Conservation (phyloP, 208 protist species). For the Strigomonas culicis region DNA sequence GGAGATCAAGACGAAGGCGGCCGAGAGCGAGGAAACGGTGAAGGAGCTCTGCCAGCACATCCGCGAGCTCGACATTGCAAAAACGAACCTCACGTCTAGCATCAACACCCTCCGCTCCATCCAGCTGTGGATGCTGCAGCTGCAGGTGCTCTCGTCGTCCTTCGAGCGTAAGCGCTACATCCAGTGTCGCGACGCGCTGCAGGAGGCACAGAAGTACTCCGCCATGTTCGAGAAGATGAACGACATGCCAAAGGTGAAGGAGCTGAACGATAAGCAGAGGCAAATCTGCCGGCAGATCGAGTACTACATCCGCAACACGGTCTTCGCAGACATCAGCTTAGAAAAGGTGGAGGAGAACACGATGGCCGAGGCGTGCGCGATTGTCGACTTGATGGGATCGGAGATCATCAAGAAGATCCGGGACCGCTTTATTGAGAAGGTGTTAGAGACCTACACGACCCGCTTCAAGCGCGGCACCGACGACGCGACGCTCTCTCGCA, state of each 20-base stretch:
- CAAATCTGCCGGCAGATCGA: conserved; percentile 74
- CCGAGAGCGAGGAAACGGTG: conserved; percentile 92
- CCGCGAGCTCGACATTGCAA: conserved; percentile 92
- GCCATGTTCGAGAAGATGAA: conserved; percentile 74
- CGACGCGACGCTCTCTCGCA: conserved; percentile 82
- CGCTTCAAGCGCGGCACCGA: conserved; percentile 87
- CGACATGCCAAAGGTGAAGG: conserved; percentile 85
- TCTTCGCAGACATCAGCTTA: conserved; percentile 72
- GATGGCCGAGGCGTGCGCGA: conserved; percentile 82
- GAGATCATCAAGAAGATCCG: conserved; percentile 74
- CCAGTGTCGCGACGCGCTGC: conserved; percentile 78
- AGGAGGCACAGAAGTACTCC: conserved; percentile 83
- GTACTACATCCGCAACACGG: conserved; percentile 79
- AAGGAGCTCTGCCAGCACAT: conserved; percentile 94
- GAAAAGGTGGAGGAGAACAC: conserved; percentile 66
- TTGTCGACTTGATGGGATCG: conserved; percentile 85
- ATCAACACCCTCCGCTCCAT: conserved; percentile 92
- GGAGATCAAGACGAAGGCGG: conserved; percentile 90
- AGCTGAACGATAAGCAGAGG: conserved; percentile 81
- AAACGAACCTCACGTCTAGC: conserved; percentile 89
- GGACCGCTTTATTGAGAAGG: conserved; percentile 83
- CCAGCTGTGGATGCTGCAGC: conserved; percentile 89
- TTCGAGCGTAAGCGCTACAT: conserved; percentile 78
- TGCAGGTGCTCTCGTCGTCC: conserved; percentile 79
- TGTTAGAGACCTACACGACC: conserved; percentile 78